These are phyloP conservation scores for Cryptococcus depauperatus DNA, from an alignment of 1,284 basidiomycete genomes.

Conservation along the genomic window DNA sequence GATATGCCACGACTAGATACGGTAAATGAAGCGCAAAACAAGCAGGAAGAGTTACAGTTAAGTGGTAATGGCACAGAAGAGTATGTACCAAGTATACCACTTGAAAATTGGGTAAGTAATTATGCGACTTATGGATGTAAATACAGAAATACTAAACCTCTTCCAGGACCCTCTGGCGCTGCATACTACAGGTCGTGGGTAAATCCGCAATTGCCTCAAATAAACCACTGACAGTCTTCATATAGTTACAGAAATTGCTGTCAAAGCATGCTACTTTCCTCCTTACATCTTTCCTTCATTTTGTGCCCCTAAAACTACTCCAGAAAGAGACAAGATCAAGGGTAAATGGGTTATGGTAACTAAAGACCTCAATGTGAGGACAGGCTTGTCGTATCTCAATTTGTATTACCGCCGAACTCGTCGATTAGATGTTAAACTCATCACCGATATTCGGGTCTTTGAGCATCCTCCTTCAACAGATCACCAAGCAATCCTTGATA, in stretches of 20 bases:
- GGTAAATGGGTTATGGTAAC: conserved; percentile 83
- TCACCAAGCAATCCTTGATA: conserved; percentile 17
- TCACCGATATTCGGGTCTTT: conserved; percentile 33
- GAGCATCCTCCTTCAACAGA: conserved; percentile 25
- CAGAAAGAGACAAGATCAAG: conserved; percentile 64
- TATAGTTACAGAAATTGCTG: conserved; percentile 63
- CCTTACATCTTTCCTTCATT: conserved; percentile 52
- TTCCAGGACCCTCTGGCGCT: conserved; percentile 56
- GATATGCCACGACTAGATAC: conserved; percentile 22
- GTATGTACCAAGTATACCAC: conserved; percentile 58
- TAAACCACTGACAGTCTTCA: not conserved
- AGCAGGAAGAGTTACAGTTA: conserved; percentile 50
- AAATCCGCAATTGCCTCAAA: not conserved
- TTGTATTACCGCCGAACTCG: conserved; percentile 77
- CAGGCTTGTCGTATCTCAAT: conserved; percentile 57
- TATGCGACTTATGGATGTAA: conserved; percentile 1
- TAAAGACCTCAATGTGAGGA: conserved; percentile 62
- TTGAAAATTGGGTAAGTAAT: conserved; percentile 61
- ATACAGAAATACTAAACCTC: not conserved
- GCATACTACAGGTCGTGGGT: conserved; percentile 65
- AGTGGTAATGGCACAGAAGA: conserved; percentile 33
- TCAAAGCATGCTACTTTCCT: conserved; percentile 62
- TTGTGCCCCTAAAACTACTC: conserved; percentile 62
- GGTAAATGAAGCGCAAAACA: not conserved
- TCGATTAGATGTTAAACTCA: conserved; percentile 46